Evolutionary conservation across 345 rosid species (phyloP).

Genomic region (Crucihimalaya himalaica): DNA sequence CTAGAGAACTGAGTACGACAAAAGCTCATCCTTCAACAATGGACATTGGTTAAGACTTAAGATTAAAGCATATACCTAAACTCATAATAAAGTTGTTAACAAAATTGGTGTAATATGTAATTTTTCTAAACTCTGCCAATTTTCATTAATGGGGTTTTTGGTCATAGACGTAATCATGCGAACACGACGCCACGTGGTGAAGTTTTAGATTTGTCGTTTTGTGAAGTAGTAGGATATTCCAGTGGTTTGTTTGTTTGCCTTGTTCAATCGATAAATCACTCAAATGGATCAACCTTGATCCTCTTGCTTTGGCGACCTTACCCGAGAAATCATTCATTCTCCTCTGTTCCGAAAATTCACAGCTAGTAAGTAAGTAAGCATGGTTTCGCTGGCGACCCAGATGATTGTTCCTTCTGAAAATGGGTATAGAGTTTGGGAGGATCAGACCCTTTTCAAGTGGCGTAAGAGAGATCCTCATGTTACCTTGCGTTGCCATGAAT

Average conservation of each 20-base stretch:
- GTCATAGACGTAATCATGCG: conserved; percentile 14
- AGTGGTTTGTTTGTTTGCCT: background rate
- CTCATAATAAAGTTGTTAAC: too few species aligned
- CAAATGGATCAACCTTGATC: conserved; percentile 43
- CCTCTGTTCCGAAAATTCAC: conserved; percentile 21
- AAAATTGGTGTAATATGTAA: too few species aligned
- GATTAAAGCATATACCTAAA: too few species aligned
- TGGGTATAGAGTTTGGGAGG: conserved; percentile 77
- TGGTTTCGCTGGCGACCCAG: conserved; percentile 55
- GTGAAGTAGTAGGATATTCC: conserved; percentile 24
- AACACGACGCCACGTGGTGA: conserved; percentile 30
- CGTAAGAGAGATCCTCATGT: conserved; percentile 91
- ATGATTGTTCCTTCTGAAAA: conserved; percentile 56
- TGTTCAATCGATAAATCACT: background rate
- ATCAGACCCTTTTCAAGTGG: conserved; percentile 80
- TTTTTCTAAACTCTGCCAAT: too few species aligned
- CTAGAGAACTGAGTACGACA: too few species aligned
- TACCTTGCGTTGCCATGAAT: conserved; percentile 83
- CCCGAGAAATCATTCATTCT: conserved; percentile 44
- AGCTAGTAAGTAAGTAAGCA: background rate
- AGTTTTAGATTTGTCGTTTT: conserved; percentile 26
- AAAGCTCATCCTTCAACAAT: too few species aligned
- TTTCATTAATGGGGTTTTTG: too few species aligned
- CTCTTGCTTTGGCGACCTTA: conserved; percentile 58
- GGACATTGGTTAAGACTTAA: too few species aligned